A percentile compares a stretch with the other conserved stretches of the same genome.
Evolutionary conservation across 345 rosid species (phyloP).

Genomic region (Eucalyptus tenuipes): DNA sequence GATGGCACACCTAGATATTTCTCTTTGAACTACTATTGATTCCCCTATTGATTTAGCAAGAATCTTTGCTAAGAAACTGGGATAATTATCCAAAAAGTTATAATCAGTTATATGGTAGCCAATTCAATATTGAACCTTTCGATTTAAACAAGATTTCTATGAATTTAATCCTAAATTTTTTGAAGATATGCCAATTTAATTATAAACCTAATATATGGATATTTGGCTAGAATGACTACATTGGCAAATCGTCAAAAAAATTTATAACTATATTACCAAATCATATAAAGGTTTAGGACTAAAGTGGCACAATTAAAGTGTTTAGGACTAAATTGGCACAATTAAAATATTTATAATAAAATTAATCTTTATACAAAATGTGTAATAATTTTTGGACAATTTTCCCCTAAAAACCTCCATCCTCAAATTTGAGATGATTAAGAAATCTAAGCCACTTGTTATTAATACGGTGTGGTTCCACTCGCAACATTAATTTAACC

Average conservation of each 20-base stretch:
- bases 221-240: background rate
- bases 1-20: background rate
- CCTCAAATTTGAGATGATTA: background rate
- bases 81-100: no score
- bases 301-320: no score
- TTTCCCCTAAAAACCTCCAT: no score
- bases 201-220: background rate
- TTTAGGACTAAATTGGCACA: background rate
- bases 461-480: background rate
- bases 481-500: background rate
- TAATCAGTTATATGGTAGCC: no score
- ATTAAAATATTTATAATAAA: no score
- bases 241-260: fast-evolving
- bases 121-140: no score
- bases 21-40: background rate
- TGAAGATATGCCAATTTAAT: background rate
- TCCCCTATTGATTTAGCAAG: background rate
- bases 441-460: background rate
- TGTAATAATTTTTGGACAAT: no score
- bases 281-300: no score
- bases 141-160: no score
- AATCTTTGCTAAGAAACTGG: background rate
- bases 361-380: no score
- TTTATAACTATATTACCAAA: background rate
- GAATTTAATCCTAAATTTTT: background rate